Conservation (phyloP, 2,329 filamentous ascomycete genomes). For the Aphanoascus verrucosus region DNA sequence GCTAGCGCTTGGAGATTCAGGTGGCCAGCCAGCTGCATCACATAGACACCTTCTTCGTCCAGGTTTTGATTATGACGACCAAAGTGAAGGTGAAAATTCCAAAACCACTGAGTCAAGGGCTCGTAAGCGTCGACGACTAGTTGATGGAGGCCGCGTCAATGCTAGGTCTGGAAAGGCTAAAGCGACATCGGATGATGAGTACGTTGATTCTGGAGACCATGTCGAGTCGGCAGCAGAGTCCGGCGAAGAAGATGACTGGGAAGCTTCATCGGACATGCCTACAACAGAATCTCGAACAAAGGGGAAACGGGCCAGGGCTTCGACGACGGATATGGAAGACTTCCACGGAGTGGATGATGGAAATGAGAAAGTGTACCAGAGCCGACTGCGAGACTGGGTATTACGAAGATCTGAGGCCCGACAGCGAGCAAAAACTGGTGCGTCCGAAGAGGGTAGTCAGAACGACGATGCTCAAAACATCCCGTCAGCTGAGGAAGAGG, state of each 20-base stretch:
- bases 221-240: constrained; percentile 14
- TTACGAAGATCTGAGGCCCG: constrained; percentile 52
- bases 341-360: constrained; percentile 71
- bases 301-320: constrained; percentile 20
- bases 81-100: constrained; percentile 23
- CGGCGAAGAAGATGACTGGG: constrained; percentile 11
- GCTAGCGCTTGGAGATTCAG: constrained; percentile 36
- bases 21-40: constrained; percentile 42
- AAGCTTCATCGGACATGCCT: constrained; percentile 11
- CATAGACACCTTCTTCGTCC: constrained; percentile 65
- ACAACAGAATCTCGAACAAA: constrained; percentile 18
- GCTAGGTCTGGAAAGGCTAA: not conserved
- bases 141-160: constrained; percentile 1
- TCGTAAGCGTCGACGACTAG: constrained; percentile 30
- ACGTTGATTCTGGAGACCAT: constrained; percentile 17
- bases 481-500: constrained; percentile 46
- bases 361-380: constrained; percentile 69
- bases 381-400: constrained; percentile 65
- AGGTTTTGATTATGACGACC: constrained; percentile 52
- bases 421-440: constrained; percentile 30
- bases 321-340: constrained; percentile 40
- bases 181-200: constrained; percentile 25
- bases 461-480: constrained; percentile 19
- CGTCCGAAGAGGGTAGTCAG: constrained; percentile 32
- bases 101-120: constrained; percentile 18